Conservation (phyloP, 192 early-diverging fungal species). For the Gryganskiella cystojenkinii region DNA sequence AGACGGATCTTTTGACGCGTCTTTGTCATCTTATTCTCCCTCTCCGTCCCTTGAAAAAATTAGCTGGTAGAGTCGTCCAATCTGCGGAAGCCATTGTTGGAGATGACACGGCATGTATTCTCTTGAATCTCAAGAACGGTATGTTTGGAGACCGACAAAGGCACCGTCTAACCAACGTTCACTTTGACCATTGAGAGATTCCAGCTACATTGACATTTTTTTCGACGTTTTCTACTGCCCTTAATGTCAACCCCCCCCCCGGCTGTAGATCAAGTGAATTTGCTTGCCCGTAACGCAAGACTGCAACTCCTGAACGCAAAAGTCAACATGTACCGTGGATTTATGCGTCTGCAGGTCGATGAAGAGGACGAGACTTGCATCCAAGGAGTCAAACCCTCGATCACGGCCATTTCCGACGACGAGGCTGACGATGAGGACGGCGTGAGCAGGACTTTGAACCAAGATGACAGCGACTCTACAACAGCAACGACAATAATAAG, state of each 20-base stretch:
- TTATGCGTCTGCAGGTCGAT: constrained; percentile 50
- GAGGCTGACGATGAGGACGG: constrained; percentile 23
- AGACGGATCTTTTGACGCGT: neutral
- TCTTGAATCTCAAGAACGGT: constrained; percentile 52
- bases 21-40: neutral
- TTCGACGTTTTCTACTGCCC: neutral
- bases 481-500: neutral
- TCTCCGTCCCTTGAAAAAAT: neutral
- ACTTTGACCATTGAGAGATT: no score
- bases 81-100: constrained; percentile 49
- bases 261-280: constrained; percentile 31
- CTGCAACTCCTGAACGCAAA: constrained; percentile 24
- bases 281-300: constrained; percentile 43
- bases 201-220: no score
- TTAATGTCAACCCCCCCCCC: neutral
- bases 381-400: constrained; percentile 5
- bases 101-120: constrained; percentile 44
- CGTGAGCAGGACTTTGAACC: neutral
- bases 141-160: neutral
- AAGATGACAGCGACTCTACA: constrained; percentile 2
- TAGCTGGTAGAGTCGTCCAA: constrained; percentile 41
- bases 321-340: constrained; percentile 52
- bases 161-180: no score
- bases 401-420: constrained; percentile 26
- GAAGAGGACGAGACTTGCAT: constrained; percentile 27